Evolutionary conservation across 305 asterid species (phyloP), one percentile per base, ranked within the genome.

Genomic region (Ruellia speciosa): DNA sequence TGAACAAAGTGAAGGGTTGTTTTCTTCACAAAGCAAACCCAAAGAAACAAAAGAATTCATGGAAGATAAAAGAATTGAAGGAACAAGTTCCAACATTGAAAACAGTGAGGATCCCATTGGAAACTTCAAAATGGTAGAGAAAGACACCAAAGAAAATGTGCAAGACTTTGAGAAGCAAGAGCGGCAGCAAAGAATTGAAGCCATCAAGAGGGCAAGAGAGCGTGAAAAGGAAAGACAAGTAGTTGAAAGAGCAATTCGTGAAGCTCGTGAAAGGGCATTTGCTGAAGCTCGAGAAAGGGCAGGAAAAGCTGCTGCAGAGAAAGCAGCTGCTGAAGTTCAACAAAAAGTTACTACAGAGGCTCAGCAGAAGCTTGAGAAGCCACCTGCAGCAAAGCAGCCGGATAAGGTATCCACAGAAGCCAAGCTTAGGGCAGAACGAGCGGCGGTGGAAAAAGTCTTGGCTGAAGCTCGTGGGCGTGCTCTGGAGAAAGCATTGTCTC

Each of bases 221-320:
- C 70, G 84, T 40, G 93, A 92, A 68, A 86, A 80, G 49, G 87
- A 86, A 52, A 83, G 87, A 80, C 67, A 77, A 52, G 96, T 76
- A 48, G 99, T 79, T 16, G 99, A 93, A 67, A 83, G 95, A 84
- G 99, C 83, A 18, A 86, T 93, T 41, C 86, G 95, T 7, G 99
- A 93, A 78, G 99, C 82, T 70, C 96, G 99, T 41, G 96, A 93
- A 80, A 84, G 99, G 70, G 99, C 99, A 60, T 88, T 86, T 77
- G 88, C 86, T 56, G 97, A 92, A 70, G 95, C 97, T 56, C 81
- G 87, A 48, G 96, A 88, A 77, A 71, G 93, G 70, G 95, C 95
- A 37, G 96, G 81, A 70, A 75, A 94, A 66, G 63, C 52, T 18
- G 97, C 78, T 54, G 97, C 80, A 35, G 97, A 90, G 71, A 77